A percentile compares a stretch with the other conserved stretches of the same genome.
Evolutionary conservation across 768 basidiomycete genomes (phyloP).

Genomic region (Psilocybe tampanensis): DNA sequence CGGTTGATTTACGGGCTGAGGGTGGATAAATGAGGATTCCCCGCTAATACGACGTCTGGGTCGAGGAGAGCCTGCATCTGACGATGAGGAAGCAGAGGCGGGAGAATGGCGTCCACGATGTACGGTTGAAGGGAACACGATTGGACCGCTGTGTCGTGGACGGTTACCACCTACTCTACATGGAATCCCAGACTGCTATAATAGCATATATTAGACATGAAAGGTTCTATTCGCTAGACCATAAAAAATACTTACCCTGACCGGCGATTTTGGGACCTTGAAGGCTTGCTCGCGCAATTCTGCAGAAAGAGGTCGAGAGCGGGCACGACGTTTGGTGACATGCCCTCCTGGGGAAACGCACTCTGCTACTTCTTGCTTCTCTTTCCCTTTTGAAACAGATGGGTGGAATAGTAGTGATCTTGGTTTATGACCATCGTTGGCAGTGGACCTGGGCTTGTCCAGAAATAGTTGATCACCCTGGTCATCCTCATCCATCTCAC

Average conservation of each 20-base stretch:
- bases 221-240: slow-evolving; percentile 1
- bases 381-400: slow-evolving; percentile 36
- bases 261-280: slow-evolving; percentile 44
- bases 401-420: slow-evolving; percentile 21
- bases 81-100: slow-evolving; percentile 42
- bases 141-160: slow-evolving; percentile 34
- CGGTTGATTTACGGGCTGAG: slow-evolving; percentile 20
- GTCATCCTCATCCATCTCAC: slow-evolving; percentile 48
- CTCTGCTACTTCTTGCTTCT: slow-evolving; percentile 61
- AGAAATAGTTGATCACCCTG: slow-evolving; percentile 36
- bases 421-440: slow-evolving; percentile 19
- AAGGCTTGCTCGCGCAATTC: slow-evolving; percentile 59
- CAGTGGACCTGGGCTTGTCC: slow-evolving; percentile 24
- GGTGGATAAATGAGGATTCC: slow-evolving; percentile 18
- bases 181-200: slow-evolving; percentile 20
- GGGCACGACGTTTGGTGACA: slow-evolving; percentile 72
- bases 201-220: slow-evolving; percentile 10
- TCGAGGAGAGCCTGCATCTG: slow-evolving; percentile 54
- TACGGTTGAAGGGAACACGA: slow-evolving; percentile 44
- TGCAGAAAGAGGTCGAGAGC: slow-evolving; percentile 69
- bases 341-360: slow-evolving; percentile 79
- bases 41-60: slow-evolving; percentile 55
- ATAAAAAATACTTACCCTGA: slow-evolving; percentile 35
- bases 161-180: slow-evolving; percentile 20
- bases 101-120: slow-evolving; percentile 41